A percentile compares a stretch with the other conserved stretches of the same genome.
Evolutionary conservation across 2,329 filamentous ascomycete species (phyloP).

Genomic region (Knoxdaviesia capensis): DNA sequence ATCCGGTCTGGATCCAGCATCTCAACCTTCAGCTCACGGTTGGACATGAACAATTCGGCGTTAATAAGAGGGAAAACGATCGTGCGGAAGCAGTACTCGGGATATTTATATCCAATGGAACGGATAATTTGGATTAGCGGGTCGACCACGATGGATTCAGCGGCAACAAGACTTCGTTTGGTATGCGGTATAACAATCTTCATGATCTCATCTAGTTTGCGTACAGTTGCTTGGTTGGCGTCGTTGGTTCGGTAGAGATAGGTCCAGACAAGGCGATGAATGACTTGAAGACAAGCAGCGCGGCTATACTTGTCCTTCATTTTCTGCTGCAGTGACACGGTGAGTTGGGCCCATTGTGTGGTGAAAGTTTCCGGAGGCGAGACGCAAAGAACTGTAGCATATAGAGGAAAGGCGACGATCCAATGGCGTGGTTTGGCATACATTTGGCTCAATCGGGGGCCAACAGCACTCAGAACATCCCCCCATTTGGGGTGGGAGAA

Average conservation of each 20-base stretch:
- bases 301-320: conserved; percentile 68
- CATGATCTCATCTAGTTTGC: conserved; percentile 79
- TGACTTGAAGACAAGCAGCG: conserved; percentile 66
- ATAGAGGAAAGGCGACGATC: conserved; percentile 71
- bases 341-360: conserved; percentile 68
- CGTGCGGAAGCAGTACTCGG: conserved; percentile 78
- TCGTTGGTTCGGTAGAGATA: conserved; percentile 79
- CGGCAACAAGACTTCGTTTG: conserved; percentile 62
- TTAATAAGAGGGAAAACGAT: conserved; percentile 95
- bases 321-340: conserved; percentile 57
- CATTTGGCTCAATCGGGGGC: conserved; percentile 63
- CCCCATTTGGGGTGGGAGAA: conserved; percentile 71
- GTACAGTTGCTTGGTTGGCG: conserved; percentile 40
- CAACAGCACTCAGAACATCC: conserved; percentile 61
- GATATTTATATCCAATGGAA: conserved; percentile 83
- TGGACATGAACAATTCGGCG: conserved; percentile 62
- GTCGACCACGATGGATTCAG: conserved; percentile 67
- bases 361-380: conserved; percentile 71
- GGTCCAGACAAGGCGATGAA: conserved; percentile 82
- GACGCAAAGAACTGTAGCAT: conserved; percentile 70
- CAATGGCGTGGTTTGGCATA: conserved; percentile 85
- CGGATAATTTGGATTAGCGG: conserved; percentile 86
- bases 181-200: conserved; percentile 64
- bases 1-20: conserved; percentile 90
- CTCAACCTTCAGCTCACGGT: conserved; percentile 67